A percentile compares a stretch with the other conserved stretches of the same genome.
Evolutionary conservation across 192 early-diverging fungal genomes (phyloP).

Genomic region (Diversispora epigaea): DNA sequence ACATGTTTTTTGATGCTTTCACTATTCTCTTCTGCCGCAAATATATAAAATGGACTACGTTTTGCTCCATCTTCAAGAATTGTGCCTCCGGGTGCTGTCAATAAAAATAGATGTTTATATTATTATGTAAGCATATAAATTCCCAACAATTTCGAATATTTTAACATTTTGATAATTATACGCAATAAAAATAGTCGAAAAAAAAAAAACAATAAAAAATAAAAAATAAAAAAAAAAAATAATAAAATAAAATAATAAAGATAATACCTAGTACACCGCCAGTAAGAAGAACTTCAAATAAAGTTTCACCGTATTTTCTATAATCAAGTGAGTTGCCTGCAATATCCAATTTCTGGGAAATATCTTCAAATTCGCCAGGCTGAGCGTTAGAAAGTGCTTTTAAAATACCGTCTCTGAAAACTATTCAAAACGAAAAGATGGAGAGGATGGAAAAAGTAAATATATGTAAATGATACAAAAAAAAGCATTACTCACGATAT

Average conservation of each 20-base stretch:
- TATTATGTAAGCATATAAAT: neutral
- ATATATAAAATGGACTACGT: constrained; percentile 81
- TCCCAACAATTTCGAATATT: too few relatives aligned
- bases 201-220: too few relatives aligned
- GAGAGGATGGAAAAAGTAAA: too few relatives aligned
- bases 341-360: constrained; percentile 72
- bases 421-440: constrained; percentile 33
- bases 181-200: too few relatives aligned
- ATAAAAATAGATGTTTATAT: neutral
- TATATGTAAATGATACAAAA: neutral
- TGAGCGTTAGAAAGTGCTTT: constrained; percentile 46
- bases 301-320: constrained; percentile 91
- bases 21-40: constrained; percentile 65
- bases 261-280: constrained; percentile 82
- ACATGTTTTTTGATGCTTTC: constrained; percentile 72
- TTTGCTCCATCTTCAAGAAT: constrained; percentile 75
- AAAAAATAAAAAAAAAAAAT: too few relatives aligned
- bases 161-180: neutral
- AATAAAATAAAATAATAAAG: too few relatives aligned
- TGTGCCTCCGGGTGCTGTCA: constrained; percentile 71
- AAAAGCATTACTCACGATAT: neutral
- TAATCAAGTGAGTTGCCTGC: constrained; percentile 88
- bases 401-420: constrained; percentile 63
- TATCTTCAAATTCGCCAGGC: constrained; percentile 69
- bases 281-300: constrained; percentile 92